Evolutionary conservation across 345 rosid genomes (phyloP).

Genomic region (Eutrema heterophyllum): DNA sequence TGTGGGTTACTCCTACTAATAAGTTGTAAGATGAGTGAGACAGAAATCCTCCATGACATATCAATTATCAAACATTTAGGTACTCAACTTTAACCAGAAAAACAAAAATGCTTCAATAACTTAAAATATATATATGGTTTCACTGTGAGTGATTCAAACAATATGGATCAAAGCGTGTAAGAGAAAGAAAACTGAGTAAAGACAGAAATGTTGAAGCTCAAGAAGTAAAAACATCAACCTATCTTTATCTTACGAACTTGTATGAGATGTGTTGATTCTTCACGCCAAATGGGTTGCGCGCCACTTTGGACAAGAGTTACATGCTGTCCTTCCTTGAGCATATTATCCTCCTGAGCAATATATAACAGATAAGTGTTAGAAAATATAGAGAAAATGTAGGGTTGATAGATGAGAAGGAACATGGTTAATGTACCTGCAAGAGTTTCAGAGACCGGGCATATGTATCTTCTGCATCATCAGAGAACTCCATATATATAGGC

Average conservation of each 20-base stretch:
- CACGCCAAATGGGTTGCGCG: conserved; percentile 93
- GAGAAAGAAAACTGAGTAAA: neutral
- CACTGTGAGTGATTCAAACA: conserved; percentile 8
- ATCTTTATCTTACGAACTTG: conserved; percentile 79
- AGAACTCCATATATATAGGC: conserved; percentile 82
- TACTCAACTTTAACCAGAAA: neutral
- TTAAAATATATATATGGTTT: conserved; percentile 9
- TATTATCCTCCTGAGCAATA: conserved; percentile 51
- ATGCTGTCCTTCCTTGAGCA: conserved; percentile 59
- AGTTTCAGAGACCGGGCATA: conserved; percentile 68
- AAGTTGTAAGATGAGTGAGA: neutral
- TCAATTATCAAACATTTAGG: neutral
- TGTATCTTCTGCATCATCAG: conserved; percentile 89
- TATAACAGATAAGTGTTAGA: conserved; percentile 8
- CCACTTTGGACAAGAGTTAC: conserved; percentile 96
- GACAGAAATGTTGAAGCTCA: conserved; percentile 1
- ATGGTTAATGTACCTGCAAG: conserved; percentile 42
- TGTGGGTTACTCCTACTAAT: neutral
- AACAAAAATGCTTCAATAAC: conserved; percentile 4
- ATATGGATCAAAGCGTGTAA: conserved; percentile 7
- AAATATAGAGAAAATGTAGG: neutral
- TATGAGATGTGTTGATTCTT: conserved; percentile 86
- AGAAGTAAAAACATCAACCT: conserved; percentile 36
- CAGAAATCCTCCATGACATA: neutral
- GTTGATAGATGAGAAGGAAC: neutral